Evolutionary conservation across 495 filamentous ascomycete genomes (phyloP).

Genomic region (Talaromyces liani): DNA sequence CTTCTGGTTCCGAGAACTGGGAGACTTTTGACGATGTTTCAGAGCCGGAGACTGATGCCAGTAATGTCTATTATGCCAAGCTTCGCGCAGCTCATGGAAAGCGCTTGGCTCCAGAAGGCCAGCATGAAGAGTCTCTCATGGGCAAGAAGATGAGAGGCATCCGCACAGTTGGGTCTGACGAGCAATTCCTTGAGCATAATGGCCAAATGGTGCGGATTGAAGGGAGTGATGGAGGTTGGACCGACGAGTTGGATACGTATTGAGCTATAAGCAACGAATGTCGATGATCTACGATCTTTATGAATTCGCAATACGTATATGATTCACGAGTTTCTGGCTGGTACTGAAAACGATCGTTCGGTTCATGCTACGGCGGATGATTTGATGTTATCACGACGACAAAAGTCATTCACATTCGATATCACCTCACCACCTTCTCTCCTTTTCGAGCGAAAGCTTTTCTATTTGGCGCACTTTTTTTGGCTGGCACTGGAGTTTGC

Average conservation of each 20-base stretch:
- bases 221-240: slow-evolving; percentile 44
- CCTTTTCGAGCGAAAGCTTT: background rate
- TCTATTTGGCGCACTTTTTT: slow-evolving; percentile 1
- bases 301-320: background rate
- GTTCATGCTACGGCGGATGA: background rate
- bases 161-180: slow-evolving; percentile 38
- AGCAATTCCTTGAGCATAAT: slow-evolving; percentile 22
- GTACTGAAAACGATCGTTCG: background rate
- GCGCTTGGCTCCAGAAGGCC: slow-evolving; percentile 53
- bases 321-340: background rate
- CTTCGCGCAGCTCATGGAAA: slow-evolving; percentile 58
- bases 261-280: slow-evolving; percentile 14
- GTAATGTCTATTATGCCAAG: slow-evolving; percentile 71
- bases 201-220: slow-evolving; percentile 33
- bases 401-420: background rate
- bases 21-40: slow-evolving; percentile 81
- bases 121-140: slow-evolving; percentile 36
- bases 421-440: background rate
- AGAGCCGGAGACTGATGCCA: slow-evolving; percentile 65
- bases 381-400: background rate
- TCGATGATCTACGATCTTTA: slow-evolving; percentile 8
- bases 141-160: slow-evolving; percentile 50
- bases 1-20: slow-evolving; percentile 89
- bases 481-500: slow-evolving; percentile 2
- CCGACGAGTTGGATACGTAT: slow-evolving; percentile 41